Conservation (phyloP, 768 basidiomycete species). For the Suillus subluteus region DNA sequence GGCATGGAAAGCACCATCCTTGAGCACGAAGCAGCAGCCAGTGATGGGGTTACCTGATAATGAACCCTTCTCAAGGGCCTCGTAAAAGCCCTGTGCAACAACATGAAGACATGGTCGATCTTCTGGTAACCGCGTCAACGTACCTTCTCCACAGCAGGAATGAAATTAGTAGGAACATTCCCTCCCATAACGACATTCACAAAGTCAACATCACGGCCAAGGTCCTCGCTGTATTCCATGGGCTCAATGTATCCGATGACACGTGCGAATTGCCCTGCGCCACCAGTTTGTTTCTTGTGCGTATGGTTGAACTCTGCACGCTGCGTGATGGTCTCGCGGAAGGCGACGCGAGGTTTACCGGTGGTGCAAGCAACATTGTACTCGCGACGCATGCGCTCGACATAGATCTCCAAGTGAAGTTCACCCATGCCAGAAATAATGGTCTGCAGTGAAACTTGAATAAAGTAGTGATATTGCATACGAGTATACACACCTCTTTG, state of each 20-base stretch:
- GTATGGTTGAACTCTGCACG: constrained; percentile 85
- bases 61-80: constrained; percentile 89
- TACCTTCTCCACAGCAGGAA: constrained; percentile 95
- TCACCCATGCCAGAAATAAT: constrained; percentile 99
- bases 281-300: constrained; percentile 98
- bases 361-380: constrained; percentile 93
- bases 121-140: constrained; percentile 17
- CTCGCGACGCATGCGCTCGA: constrained; percentile 98
- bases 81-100: constrained; percentile 79
- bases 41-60: constrained; percentile 87
- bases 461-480: neutral
- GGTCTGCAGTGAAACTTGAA: constrained; percentile 55
- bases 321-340: constrained; percentile 91
- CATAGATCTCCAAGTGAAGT: constrained; percentile 97
- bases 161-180: constrained; percentile 87
- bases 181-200: constrained; percentile 91
- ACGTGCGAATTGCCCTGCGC: constrained; percentile 95
- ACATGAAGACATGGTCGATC: neutral
- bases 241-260: constrained; percentile 92
- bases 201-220: constrained; percentile 83
- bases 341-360: constrained; percentile 95
- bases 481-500: constrained; percentile 78
- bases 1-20: constrained; percentile 90
- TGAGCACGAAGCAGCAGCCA: constrained; percentile 83
- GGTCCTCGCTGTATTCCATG: constrained; percentile 73